These are phyloP conservation scores for Aspergillus diversus DNA, from an alignment of 495 filamentous ascomycete genomes.

Conservation along the genomic window DNA sequence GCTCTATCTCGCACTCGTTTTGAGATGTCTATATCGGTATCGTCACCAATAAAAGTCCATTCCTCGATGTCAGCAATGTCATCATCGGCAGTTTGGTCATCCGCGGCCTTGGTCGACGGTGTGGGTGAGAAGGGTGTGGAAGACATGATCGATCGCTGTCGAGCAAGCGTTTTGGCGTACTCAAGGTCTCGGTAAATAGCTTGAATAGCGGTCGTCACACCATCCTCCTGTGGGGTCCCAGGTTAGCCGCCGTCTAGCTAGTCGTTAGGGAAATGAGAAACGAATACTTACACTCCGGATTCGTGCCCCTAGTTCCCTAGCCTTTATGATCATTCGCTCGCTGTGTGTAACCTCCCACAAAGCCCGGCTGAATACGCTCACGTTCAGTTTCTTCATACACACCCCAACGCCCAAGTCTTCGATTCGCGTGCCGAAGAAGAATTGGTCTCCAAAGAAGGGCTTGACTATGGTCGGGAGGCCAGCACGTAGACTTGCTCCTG, in stretches of 20 bases:
- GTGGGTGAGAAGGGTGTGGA: slow-evolving; percentile 47
- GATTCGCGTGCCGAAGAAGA: slow-evolving; percentile 88
- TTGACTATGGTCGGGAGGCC: slow-evolving; percentile 94
- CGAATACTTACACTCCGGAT: slow-evolving; percentile 75
- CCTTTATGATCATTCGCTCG: slow-evolving; percentile 87
- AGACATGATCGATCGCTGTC: slow-evolving; percentile 53
- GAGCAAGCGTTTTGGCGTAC: slow-evolving; percentile 88
- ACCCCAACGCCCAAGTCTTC: slow-evolving; percentile 94
- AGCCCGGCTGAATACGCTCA: slow-evolving; percentile 76
- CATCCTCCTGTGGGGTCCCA: slow-evolving; percentile 68
- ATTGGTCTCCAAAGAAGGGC: slow-evolving; percentile 97
- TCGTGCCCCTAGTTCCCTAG: slow-evolving; percentile 76
- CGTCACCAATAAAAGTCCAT: slow-evolving; percentile 77
- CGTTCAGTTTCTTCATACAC: slow-evolving; percentile 85
- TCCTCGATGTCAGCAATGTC: slow-evolving; percentile 58
- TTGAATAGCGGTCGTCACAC: slow-evolving; percentile 86
- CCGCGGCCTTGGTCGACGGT: slow-evolving; percentile 37
- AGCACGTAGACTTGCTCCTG: slow-evolving; percentile 88
- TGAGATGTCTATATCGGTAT: slow-evolving; percentile 59
- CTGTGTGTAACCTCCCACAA: slow-evolving; percentile 91
- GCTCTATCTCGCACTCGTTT: slow-evolving; percentile 43
- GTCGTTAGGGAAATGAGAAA: not conserved
- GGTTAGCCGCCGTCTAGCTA: slow-evolving; percentile 9
- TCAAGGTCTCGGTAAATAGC: slow-evolving; percentile 94
- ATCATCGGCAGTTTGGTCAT: slow-evolving; percentile 43